Evolutionary conservation across 805 yeast species (phyloP), one percentile per base, ranked within the genome.

Genomic region (Yamadazyma akitaensis): DNA sequence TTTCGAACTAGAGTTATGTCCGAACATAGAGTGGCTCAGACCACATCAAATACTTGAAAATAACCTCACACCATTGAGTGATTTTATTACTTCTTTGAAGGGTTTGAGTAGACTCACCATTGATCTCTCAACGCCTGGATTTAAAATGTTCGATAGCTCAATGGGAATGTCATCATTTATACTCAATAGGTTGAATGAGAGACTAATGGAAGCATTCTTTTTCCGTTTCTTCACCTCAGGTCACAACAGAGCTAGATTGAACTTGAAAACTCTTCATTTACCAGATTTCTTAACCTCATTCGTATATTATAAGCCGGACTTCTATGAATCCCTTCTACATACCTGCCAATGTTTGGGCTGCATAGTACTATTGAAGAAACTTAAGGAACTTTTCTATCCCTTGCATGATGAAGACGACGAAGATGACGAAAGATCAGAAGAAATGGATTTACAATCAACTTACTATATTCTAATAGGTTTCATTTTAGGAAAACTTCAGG

Each of bases 311-410:
- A 64, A 66, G 44, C 70, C 71, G 11, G 64, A 61, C 44, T 68
- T 68, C 43, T 62, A 57, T 50, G 61, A 62, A 48, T 59, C 65
- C 9, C 56, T 67, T 18, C 50, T 68, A 26, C 72, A 68, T 51
- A 65, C 72, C 12, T 68, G 73, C 47, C 53, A 51, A 44, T 68
- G 73, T 45, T 51, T 59, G 57, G 73, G 73, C 8, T 68, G 73
- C 47, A 57, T 57, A n/a, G 18, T 49, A 19, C 62, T 64, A 4
- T 54, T 67, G 46, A 55, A 54, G 13, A 53, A 45, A 43, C 50
- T 67, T 11, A 44, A 57, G 24, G 48, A 47, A 17, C 36, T 44
- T 40, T 67, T 67, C 48, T 48, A 46, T 40, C 66, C 64, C 14
- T 49, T 58, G 24, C 31, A 44, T 10, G 62, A 57, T 28, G 53